Conservation (phyloP, 139 green algal genomes). For the Mychonastes homosphaera region DNA sequence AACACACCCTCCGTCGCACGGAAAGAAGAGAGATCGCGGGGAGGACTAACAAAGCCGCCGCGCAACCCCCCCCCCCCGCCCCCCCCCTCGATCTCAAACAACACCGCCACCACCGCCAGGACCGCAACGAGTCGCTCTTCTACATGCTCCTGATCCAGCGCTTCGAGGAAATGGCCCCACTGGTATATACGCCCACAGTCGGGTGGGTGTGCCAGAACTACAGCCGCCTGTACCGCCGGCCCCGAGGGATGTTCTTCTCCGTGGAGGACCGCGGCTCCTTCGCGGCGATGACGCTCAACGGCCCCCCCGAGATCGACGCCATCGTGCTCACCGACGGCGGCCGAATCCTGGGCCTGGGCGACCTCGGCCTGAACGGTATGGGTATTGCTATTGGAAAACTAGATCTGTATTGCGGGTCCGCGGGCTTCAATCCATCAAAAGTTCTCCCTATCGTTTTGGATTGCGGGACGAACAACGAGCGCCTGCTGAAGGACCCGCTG, state of each 20-base stretch:
- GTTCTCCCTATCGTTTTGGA: conserved; percentile 77
- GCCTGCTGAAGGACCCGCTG: conserved; percentile 57
- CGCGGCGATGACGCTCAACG: conserved; percentile 44
- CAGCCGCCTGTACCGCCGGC: conserved; percentile 50
- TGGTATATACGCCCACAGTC: conserved; percentile 90
- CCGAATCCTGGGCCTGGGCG: conserved; percentile 63
- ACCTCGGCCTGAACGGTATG: conserved; percentile 73
- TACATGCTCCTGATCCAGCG: conserved; percentile 58
- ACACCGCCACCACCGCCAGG: conserved; percentile 47
- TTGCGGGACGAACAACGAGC: conserved; percentile 85
- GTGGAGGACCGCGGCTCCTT: conserved; percentile 67
- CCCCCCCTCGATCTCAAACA: too few relatives aligned
- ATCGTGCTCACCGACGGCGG: conserved; percentile 55
- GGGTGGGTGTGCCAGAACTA: conserved; percentile 78
- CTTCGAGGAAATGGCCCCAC: conserved; percentile 78
- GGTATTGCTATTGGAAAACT: conserved; percentile 79
- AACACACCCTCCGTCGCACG: not conserved
- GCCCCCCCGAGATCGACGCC: conserved; percentile 37
- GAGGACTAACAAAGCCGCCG: not conserved
- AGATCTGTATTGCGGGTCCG: conserved; percentile 85
- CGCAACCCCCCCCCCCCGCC: not conserved
- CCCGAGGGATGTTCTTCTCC: conserved; percentile 89
- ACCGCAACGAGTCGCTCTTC: conserved; percentile 94
- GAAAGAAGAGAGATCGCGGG: not conserved
- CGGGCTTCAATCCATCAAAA: conserved; percentile 72